These are phyloP conservation scores for Epichloe glyceriae DNA, from an alignment of 2,329 filamentous ascomycete species.

Conservation along the genomic window DNA sequence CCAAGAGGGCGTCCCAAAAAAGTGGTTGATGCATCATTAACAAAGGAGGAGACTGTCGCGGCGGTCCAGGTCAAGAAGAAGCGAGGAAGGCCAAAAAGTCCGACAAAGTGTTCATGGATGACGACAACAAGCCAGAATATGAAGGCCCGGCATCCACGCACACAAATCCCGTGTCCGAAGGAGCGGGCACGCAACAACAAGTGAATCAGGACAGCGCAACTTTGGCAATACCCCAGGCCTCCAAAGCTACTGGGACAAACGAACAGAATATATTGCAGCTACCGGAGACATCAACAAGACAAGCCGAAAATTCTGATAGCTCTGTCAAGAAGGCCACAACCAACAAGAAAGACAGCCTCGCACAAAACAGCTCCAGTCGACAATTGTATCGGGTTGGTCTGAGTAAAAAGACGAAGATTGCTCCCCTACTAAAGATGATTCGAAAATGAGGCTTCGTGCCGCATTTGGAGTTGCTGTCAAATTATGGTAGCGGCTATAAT, in stretches of 20 bases:
- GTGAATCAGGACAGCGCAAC: not conserved
- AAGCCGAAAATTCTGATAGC: not conserved
- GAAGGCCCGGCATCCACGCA: not conserved
- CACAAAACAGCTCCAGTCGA: constrained; percentile 16
- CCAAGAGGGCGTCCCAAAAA: constrained; percentile 21
- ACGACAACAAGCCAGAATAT: not conserved
- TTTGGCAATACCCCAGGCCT: not conserved
- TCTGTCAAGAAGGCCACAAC: not conserved
- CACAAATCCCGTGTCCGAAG: not conserved
- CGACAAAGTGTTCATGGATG: not conserved
- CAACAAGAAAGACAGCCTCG: constrained; percentile 6
- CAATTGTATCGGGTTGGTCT: constrained; percentile 37
- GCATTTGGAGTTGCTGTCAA: not conserved
- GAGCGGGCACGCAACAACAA: not conserved
- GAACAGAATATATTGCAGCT: not conserved
- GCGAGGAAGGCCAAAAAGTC: constrained; percentile 29
- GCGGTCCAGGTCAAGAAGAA: constrained; percentile 18
- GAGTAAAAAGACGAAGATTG: constrained; percentile 36
- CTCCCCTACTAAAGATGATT: constrained; percentile 36
- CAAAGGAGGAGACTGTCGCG: constrained; percentile 1
- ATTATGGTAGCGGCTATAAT: not conserved
- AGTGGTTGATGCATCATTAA: constrained; percentile 3
- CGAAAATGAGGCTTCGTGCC: constrained; percentile 21
- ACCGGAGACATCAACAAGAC: not conserved
- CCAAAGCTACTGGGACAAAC: not conserved